These are phyloP conservation scores for Pseudopithomyces chartarum DNA, from an alignment of 2,329 filamentous ascomycete species.

Conservation along the genomic window DNA sequence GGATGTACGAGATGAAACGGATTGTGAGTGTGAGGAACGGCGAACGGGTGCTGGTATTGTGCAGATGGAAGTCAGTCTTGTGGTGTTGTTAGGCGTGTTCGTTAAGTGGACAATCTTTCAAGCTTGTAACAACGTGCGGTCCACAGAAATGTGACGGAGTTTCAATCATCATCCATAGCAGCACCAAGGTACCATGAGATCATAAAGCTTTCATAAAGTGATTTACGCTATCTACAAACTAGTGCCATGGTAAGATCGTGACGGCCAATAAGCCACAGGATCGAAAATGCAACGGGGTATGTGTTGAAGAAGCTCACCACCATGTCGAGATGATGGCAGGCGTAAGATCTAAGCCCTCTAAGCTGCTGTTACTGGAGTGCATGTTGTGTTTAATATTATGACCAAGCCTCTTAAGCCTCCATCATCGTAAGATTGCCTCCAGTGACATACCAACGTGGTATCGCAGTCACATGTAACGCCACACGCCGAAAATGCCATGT, in stretches of 20 bases:
- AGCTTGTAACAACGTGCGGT: no score
- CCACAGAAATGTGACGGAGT: no score
- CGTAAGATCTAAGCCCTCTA: conserved; percentile 3
- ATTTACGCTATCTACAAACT: not conserved
- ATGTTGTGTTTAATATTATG: not conserved
- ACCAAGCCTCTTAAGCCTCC: not conserved
- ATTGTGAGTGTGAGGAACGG: no score
- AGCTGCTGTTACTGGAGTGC: not conserved
- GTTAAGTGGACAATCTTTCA: no score
- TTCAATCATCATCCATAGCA: no score
- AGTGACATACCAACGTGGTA: not conserved
- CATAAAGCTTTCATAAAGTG: not conserved
- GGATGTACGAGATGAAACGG: no score
- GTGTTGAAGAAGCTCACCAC: conserved; percentile 3
- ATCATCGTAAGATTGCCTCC: not conserved
- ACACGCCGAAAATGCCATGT: not conserved
- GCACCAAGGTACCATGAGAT: not conserved
- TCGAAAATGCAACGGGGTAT: conserved; percentile 7
- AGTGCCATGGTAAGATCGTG: not conserved
- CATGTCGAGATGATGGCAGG: not conserved
- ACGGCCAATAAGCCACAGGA: not conserved
- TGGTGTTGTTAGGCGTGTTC: no score
- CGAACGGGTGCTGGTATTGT: no score
- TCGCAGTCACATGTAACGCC: conserved; percentile 3
- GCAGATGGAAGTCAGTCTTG: no score